Conservation (phyloP, 2,329 filamentous ascomycete species). For the Thermoascus crustaceus region DNA sequence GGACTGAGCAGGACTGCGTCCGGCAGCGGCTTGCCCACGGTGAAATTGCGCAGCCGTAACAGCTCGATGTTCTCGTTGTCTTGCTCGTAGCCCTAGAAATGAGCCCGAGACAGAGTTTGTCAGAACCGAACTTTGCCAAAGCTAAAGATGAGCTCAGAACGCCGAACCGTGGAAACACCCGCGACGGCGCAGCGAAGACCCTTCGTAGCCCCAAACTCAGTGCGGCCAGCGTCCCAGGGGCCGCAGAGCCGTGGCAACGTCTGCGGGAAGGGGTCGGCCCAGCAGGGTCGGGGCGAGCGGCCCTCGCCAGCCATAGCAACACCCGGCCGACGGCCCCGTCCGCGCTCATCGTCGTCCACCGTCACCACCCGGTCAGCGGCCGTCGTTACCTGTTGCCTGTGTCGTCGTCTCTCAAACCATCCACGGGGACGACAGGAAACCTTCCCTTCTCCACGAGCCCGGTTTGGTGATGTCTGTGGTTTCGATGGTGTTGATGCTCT, state of each 20-base stretch:
- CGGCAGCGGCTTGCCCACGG: slow-evolving; percentile 57
- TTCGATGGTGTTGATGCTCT: too few species aligned
- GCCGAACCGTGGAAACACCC: slow-evolving; percentile 33
- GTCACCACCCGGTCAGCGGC: too few species aligned
- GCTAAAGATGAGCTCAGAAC: slow-evolving; percentile 9
- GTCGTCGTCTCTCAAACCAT: too few species aligned
- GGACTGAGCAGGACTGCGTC: slow-evolving; percentile 57
- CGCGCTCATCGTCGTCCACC: too few species aligned
- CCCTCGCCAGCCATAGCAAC: neutral
- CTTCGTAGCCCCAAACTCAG: slow-evolving; percentile 5
- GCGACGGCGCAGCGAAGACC: slow-evolving; percentile 25
- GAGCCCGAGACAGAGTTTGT: slow-evolving; percentile 10
- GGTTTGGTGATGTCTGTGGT: too few species aligned
- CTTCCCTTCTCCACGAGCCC: too few species aligned
- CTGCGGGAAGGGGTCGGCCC: slow-evolving; percentile 3
- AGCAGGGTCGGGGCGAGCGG: slow-evolving; percentile 2
- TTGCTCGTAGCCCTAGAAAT: slow-evolving; percentile 58
- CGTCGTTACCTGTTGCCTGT: too few species aligned
- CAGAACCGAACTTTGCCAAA: slow-evolving; percentile 9
- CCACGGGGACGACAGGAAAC: too few species aligned
- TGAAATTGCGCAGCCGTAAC: slow-evolving; percentile 72
- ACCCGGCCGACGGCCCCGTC: neutral
- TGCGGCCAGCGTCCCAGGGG: slow-evolving; percentile 7
- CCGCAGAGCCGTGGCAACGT: slow-evolving; percentile 1
- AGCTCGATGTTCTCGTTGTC: slow-evolving; percentile 74